phyloP scores from a whole-genome alignment of 805 yeast genomes.

The Blastobotrys chiropterorum region DNA sequence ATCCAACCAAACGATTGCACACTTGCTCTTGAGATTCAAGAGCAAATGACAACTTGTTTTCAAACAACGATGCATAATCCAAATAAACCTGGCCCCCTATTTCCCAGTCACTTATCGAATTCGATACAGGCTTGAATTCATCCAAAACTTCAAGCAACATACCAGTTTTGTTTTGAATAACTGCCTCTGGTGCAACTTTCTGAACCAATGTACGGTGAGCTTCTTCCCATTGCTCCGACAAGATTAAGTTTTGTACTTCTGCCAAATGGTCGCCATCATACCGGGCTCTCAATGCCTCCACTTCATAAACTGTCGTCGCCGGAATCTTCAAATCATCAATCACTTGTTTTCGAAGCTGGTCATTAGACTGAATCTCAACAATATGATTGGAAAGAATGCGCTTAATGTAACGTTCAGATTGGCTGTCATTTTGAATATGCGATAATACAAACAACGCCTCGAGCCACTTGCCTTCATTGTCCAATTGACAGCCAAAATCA shows the following conservation, averaged over 20 bases:
- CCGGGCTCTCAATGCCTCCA: slow-evolving; percentile 54
- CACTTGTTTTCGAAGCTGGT: background rate
- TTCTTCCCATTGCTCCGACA: slow-evolving; percentile 51
- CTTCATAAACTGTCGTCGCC: slow-evolving; percentile 40
- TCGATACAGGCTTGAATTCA: slow-evolving; percentile 11
- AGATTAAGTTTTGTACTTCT: slow-evolving; percentile 55
- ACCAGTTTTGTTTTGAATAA: slow-evolving; percentile 41
- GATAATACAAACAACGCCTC: slow-evolving; percentile 60
- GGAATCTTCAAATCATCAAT: slow-evolving; percentile 38
- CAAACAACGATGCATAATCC: slow-evolving; percentile 21
- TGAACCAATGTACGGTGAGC: slow-evolving; percentile 57
- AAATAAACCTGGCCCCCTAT: slow-evolving; percentile 34
- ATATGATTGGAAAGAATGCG: slow-evolving; percentile 23
- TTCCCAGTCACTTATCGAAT: slow-evolving; percentile 23
- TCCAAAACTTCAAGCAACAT: slow-evolving; percentile 21
- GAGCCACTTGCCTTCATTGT: slow-evolving; percentile 41
- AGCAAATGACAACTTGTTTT: background rate
- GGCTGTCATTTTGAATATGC: slow-evolving; percentile 46
- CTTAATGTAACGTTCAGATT: slow-evolving; percentile 38
- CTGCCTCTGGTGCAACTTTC: slow-evolving; percentile 66
- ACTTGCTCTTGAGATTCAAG: slow-evolving; percentile 4
- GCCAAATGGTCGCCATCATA: slow-evolving; percentile 45
- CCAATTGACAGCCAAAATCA: slow-evolving; percentile 47
- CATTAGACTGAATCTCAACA: slow-evolving; percentile 9
- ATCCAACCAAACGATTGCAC: slow-evolving; percentile 3